Conservation (phyloP, 371 early-diverging fungal species). For the Apophysomyces ossiformis region DNA sequence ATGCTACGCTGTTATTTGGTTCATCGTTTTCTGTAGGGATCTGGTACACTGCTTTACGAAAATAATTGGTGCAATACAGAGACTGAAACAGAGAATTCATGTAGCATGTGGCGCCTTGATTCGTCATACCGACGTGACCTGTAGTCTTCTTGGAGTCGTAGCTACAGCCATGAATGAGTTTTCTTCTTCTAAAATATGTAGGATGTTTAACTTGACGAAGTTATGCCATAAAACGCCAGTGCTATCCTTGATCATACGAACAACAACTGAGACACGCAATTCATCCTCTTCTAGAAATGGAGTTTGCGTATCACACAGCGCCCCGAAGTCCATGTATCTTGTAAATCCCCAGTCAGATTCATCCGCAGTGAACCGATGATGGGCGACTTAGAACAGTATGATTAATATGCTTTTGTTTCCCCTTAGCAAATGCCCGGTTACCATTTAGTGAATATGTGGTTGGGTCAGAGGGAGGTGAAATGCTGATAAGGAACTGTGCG, state of each 20-base stretch:
- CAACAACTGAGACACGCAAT: conserved; percentile 71
- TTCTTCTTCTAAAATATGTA: conserved; percentile 5
- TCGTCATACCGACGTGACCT: conserved; percentile 93
- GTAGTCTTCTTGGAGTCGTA: conserved; percentile 89
- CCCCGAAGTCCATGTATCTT: conserved; percentile 62
- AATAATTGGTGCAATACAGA: conserved; percentile 93
- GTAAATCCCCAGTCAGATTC: conserved; percentile 97
- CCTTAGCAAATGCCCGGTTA: conserved; percentile 24
- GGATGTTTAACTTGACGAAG: conserved; percentile 71
- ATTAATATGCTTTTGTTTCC: neutral
- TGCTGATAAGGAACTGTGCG: conserved; percentile 78
- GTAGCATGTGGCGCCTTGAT: conserved; percentile 99
- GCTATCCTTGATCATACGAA: conserved; percentile 83
- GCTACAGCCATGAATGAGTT: conserved; percentile 34
- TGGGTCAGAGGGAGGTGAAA: conserved; percentile 76
- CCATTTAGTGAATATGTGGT: conserved; percentile 58
- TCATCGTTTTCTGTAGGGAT: conserved; percentile 90
- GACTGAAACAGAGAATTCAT: conserved; percentile 99
- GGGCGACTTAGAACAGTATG: conserved; percentile 50
- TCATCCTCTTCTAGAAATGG: conserved; percentile 63
- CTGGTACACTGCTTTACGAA: conserved; percentile 87
- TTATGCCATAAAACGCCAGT: conserved; percentile 95
- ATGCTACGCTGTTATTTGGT: conserved; percentile 79
- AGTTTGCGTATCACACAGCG: conserved; percentile 46
- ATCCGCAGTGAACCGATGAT: conserved; percentile 81